Evolutionary conservation across 495 filamentous ascomycete genomes (phyloP), one percentile per base, ranked within the genome.

Genomic region (Penicillium samsonianum): DNA sequence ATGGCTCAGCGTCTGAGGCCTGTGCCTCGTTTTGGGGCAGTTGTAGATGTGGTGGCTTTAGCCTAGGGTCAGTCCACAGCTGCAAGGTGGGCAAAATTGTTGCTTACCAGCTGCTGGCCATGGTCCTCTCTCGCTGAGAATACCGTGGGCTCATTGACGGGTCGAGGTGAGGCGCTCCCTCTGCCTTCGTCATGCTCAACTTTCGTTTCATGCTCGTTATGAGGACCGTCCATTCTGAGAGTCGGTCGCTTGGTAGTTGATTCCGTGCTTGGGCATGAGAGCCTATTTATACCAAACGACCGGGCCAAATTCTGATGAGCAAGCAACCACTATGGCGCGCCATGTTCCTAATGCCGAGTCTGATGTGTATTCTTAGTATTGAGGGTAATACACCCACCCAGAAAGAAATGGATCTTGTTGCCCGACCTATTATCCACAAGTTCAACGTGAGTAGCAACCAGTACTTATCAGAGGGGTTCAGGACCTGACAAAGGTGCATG

Each of bases 71-170:
- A 47, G 44, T 30, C 1, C n/a, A 17, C 44, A 47, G 44, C 44
- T 47, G 26, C 25, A 47, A 8, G 14, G 14, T 26, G 44, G 44
- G 5, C n/a, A 17, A 4, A 47, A 47, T 47, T 5, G 44, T 31
- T 31, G 25, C 44, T 31, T 47, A 47, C 44, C 44, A 17, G 44
- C 44, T 47, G 44, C 44, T 47, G 44, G 9, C 25, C 44, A 14
- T n/a, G 44, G n/a, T 47, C 25, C 44, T 47, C 2, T 9, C 2
- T 31, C 26, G 25, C 44, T 47, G 26, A 11, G n/a, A 47, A 47
- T 31, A 28, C 44, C 9, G 44, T 14, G 14, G n/a, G 44, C 44
- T 47, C 44, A 47, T 47, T 47, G 1, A 47, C 16, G 26, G 17
- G n/a, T 28, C 25, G 5, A 4, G 44, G 44, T 25, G 22, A 8